Evolutionary conservation across 73 alveolate genomes (phyloP), one percentile per base, ranked within the genome.

Genomic region (Diophrys sp.): DNA sequence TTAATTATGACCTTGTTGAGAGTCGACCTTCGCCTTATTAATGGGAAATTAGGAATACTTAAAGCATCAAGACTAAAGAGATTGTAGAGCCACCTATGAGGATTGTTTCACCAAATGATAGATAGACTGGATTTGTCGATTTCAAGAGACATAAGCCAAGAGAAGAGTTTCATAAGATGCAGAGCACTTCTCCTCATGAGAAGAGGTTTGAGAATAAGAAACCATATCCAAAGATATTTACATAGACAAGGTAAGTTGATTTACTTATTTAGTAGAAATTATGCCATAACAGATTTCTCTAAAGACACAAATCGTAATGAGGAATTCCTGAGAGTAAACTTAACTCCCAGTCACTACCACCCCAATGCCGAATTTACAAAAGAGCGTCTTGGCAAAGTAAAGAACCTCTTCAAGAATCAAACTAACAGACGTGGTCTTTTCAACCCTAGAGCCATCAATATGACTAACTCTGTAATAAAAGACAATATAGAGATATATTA

Each of bases 171-270:
- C 27, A 75, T n/a, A 71, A 72, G 31, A n/a, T 57, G 56, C 78
- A 80, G 30, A 77, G 79, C 1, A n/a, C 73, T 0, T 23, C 8
- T 27, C 89, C 89, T 31, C 89, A 80, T 57, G 89, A 80, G 23
- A 71, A 80, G 53, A 2, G 82, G 24, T 80, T 80, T 31, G 82
- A 73, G 14, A 68, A 57, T 0, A 54, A 32, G 23, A 31, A 80
- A 5, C 68, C 73, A 8, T 73, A 72, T 57, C 89, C 89, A 29
- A 73, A 77, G 11, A 32, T 73, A 1, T 29, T 23, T 56, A 44
- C 89, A 1, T 31, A 56, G 28, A 72, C 78, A 23, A 62, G 28
- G 81, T 79, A n/a, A n/a, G n/a, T n/a, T n/a, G n/a, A n/a, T n/a
- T n/a, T n/a, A n/a, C n/a, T n/a, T n/a, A n/a, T n/a, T n/a, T n/a